Evolutionary conservation across 495 filamentous ascomycete species (phyloP), one percentile per base, ranked within the genome.

Genomic region (Penicillium mononematosum): DNA sequence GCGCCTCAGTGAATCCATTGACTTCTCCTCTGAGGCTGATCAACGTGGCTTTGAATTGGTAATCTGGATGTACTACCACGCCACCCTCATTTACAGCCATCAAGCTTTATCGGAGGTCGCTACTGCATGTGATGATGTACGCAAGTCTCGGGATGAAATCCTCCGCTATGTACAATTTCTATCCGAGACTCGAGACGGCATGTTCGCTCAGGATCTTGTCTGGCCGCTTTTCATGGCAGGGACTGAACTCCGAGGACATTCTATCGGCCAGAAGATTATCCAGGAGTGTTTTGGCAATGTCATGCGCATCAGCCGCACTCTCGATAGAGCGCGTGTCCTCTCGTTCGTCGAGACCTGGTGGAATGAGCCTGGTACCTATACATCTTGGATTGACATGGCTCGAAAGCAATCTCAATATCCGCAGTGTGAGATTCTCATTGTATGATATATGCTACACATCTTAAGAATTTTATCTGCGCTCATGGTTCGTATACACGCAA

Each of bases 201-300:
- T 52, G 39, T 65, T 67, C 45, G 64, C 58, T 1, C 64, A 70
- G 19, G 58, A 70, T 50, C 55, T 70, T 8, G 62, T 67, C 17
- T 70, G 67, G 67, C 67, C 67, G 14, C 55, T 69, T 5, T 67
- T 69, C 29, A 58, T 66, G 20, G 59, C 62, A 1, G 67, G 67
- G n/a, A 63, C 67, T 3, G 64, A 65, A 55, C 55, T 61, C n/a
- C 41, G 58, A 22, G 62, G 45, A 3, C 22, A 46, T 17, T 49
- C 29, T 5, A 36, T 20, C 3, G 44, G 50, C 2, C 67, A 63
- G 20, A 45, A 36, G 29, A 19, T 58, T 42, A 59, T 63, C 6
- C 41, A 51, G 22, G 44, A 34, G 29, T 44, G 31, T 5, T 53
- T 63, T 25, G 42, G 17, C 5, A 52, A 49, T 39, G 61, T 63